Conservation (phyloP, 2,329 filamentous ascomycete species). For the Arthroderma sp. region DNA sequence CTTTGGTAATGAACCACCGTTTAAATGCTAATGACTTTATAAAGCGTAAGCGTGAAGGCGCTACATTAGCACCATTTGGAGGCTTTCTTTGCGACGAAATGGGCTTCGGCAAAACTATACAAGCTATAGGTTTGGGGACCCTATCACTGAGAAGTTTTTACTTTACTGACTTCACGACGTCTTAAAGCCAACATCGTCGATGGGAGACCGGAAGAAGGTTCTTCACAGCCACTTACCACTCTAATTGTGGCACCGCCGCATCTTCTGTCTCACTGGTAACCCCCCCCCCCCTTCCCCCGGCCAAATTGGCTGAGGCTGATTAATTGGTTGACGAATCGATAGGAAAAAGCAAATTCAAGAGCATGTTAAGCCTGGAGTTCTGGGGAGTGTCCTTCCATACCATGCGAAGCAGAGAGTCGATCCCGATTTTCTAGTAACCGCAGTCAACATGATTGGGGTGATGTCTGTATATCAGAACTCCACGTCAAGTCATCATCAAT, state of each 20-base stretch:
- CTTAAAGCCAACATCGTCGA: constrained; percentile 25
- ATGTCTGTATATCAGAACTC: constrained; percentile 10
- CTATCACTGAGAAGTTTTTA: neutral
- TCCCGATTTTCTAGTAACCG: constrained; percentile 11
- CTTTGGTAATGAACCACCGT: neutral
- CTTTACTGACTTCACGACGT: too few species aligned
- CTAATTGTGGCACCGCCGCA: constrained; percentile 25
- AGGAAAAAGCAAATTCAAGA: constrained; percentile 20
- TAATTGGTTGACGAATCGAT: neutral
- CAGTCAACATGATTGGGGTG: constrained; percentile 14
- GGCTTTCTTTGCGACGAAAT: constrained; percentile 29
- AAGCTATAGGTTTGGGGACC: constrained; percentile 18
- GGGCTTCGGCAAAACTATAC: constrained; percentile 30
- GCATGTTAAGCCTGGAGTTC: constrained; percentile 17
- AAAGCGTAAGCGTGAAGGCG: constrained; percentile 21
- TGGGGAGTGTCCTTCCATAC: constrained; percentile 16
- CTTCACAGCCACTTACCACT: constrained; percentile 17
- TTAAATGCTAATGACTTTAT: constrained; percentile 2
- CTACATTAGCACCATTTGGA: constrained; percentile 15
- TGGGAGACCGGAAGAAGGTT: constrained; percentile 13
- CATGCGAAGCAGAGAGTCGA: constrained; percentile 13
- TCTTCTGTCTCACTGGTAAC: constrained; percentile 23
- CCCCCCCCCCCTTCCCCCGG: too few species aligned
- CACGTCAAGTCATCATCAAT: neutral
- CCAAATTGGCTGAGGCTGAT: neutral